A percentile compares a stretch with the other conserved stretches of the same genome.
phyloP scores from a whole-genome alignment of 164 flowering plant species.

The Piper betle region DNA sequence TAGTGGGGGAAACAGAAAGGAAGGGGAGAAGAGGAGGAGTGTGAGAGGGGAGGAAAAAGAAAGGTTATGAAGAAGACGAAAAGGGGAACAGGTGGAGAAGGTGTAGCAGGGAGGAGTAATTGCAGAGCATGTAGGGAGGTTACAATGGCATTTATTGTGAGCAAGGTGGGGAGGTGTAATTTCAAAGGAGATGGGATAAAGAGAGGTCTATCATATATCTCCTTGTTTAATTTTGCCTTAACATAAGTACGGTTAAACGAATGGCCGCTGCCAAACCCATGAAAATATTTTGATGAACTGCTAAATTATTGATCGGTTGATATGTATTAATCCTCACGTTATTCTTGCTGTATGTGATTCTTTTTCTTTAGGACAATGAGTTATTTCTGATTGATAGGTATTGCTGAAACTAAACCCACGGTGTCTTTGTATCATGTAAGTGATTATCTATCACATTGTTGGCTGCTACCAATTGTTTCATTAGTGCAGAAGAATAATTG shows the following conservation, averaged over 20 bases:
- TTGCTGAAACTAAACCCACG: neutral
- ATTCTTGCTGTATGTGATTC: neutral
- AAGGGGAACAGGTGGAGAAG: slow-evolving; percentile 11
- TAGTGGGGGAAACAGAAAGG: slow-evolving; percentile 1
- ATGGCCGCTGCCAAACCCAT: slow-evolving; percentile 39
- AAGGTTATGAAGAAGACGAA: slow-evolving; percentile 3
- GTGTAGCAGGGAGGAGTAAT: slow-evolving; percentile 23
- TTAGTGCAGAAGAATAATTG: too few species aligned
- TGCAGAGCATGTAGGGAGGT: slow-evolving; percentile 23
- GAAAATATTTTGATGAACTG: too few species aligned
- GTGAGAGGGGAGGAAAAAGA: slow-evolving; percentile 1
- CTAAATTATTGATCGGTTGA: neutral
- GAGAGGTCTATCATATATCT: slow-evolving; percentile 15
- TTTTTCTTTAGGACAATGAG: neutral
- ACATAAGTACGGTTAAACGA: slow-evolving; percentile 17
- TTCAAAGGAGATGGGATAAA: slow-evolving; percentile 9
- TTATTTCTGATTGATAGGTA: neutral
- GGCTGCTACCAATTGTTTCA: too few species aligned
- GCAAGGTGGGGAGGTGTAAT: slow-evolving; percentile 16
- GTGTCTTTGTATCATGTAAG: neutral
- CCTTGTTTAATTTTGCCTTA: slow-evolving; percentile 10
- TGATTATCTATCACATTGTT: neutral
- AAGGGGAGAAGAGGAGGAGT: neutral
- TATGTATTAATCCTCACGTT: neutral
- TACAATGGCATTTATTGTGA: slow-evolving; percentile 23